Evolutionary conservation across 2,329 filamentous ascomycete species (phyloP).

Genomic region (Bipolaris zeicola): DNA sequence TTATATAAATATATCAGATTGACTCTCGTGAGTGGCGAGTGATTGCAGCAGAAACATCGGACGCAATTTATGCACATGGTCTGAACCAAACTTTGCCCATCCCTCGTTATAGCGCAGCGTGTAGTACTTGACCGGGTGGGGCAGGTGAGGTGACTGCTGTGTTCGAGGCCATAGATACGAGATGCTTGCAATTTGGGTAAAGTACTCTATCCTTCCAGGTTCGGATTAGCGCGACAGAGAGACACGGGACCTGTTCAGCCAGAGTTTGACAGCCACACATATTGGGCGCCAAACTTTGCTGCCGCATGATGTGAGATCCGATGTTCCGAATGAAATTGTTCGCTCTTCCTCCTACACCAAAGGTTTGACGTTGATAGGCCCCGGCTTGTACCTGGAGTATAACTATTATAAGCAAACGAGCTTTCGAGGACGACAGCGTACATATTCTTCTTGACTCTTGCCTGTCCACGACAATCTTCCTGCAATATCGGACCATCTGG

Average conservation of each 20-base stretch:
- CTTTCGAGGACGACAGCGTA: too few species aligned
- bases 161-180: slow-evolving; percentile 24
- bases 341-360: not conserved
- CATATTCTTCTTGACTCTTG: not conserved
- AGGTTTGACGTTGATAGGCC: not conserved
- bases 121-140: not conserved
- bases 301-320: slow-evolving; percentile 12
- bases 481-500: not conserved
- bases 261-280: slow-evolving; percentile 6
- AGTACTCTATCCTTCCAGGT: slow-evolving; percentile 6
- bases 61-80: slow-evolving; percentile 17
- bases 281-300: slow-evolving; percentile 1
- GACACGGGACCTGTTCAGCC: not conserved
- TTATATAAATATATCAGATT: not conserved
- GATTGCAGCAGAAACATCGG: slow-evolving; percentile 9
- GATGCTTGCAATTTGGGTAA: slow-evolving; percentile 24
- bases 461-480: not conserved
- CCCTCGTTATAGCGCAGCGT: slow-evolving; percentile 12
- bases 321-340: not conserved
- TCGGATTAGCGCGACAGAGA: not conserved
- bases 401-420: not conserved
- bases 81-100: slow-evolving; percentile 10
- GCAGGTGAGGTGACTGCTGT: slow-evolving; percentile 2
- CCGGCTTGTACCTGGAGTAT: not conserved
- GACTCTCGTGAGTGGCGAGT: not conserved